Base-by-base conservation (phyloP, 768 basidiomycete genomes). In the Termitomyces sp. region DNA sequence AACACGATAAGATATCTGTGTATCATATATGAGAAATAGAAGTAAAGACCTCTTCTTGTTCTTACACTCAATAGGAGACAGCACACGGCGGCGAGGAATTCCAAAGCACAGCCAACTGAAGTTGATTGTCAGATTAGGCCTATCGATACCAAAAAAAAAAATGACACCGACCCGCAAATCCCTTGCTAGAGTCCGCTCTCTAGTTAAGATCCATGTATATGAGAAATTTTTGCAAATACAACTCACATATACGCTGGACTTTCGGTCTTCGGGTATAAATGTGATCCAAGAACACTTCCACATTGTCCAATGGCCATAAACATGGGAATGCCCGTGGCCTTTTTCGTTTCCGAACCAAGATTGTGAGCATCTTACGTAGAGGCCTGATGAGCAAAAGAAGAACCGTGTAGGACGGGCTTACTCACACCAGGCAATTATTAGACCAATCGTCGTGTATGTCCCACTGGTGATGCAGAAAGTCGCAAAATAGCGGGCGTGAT, bases 251-350 rank as follows among this genome's bases (percentile, higher is more conserved):
- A 91, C 40, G 70, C 70, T 1, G 89, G 89, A 0, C 82, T 81
- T 40, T 89, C 82, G 0, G 76, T 74, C 15, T 76, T 71, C 0
- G 87, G 89, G 68, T 82, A 90, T 12, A 91, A 71, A 57, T 89
- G 86, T 0, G 87, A 79, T n/a, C 87, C 88, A n/a, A 88, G 74
- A 47, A 89, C 70, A 58, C 87, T 87, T 12, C 87, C 89, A 50
- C 86, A 83, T 64, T 91, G 89, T 0, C 89, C 89, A 38, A 91
- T 88, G 11, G 86, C 79, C 83, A 89, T 89, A 65, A 89, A 89
- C 70, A 87, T 78, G 9, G 87, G 86, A 33, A 89, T 85, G 0
- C 88, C 88, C 0, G 87, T 82, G 0, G 89, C 88, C 54, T 81
- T 83, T 69, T 91, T 89, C 0, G 85, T 84, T 63, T 91, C 89